phyloP scores from a whole-genome alignment of 495 filamentous ascomycete species.

The Glonium stellatum region DNA sequence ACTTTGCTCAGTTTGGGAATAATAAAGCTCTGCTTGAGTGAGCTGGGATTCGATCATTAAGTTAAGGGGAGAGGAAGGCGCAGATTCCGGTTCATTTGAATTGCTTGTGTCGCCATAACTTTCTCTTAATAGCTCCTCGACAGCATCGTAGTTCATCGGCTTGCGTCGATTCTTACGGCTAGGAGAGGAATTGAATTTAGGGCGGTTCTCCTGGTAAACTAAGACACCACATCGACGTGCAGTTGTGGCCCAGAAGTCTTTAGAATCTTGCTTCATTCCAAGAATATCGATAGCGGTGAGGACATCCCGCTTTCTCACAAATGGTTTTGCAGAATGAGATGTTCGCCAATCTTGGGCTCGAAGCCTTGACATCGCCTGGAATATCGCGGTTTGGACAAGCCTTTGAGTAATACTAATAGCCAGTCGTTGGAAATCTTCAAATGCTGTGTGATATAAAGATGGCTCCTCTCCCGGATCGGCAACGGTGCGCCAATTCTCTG shows the following conservation, averaged over 20 bases:
- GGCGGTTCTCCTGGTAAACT: conserved; percentile 41
- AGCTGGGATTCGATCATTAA: neutral
- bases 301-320: conserved; percentile 56
- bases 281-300: conserved; percentile 55
- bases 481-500: conserved; percentile 11
- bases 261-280: conserved; percentile 39
- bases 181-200: too few species aligned
- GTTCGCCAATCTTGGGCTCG: conserved; percentile 16
- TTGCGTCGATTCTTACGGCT: conserved; percentile 28
- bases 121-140: conserved; percentile 44
- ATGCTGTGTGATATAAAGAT: conserved; percentile 24
- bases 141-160: conserved; percentile 47
- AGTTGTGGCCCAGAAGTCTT: conserved; percentile 52
- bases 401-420: conserved; percentile 20
- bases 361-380: conserved; percentile 24
- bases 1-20: neutral
- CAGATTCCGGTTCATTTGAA: neutral
- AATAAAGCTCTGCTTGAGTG: neutral
- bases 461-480: conserved; percentile 9
- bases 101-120: neutral
- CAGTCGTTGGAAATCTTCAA: conserved; percentile 26
- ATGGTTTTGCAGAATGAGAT: conserved; percentile 13
- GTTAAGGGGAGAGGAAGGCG: neutral
- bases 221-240: conserved; percentile 54
- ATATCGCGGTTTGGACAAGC: conserved; percentile 18